phyloP scores from a whole-genome alignment of 768 basidiomycete species.

The Psilocybe tampanensis region DNA sequence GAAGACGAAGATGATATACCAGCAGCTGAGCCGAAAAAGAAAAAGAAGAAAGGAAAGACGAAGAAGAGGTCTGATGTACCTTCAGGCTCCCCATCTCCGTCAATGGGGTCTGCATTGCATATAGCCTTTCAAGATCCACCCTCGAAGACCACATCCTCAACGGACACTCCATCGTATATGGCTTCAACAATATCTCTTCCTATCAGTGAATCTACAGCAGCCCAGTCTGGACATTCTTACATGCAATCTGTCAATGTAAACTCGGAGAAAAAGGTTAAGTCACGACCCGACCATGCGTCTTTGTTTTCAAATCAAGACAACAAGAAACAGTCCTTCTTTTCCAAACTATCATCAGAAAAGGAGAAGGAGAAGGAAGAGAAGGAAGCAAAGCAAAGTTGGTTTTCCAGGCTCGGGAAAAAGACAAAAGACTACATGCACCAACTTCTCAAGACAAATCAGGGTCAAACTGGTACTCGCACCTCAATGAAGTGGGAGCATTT shows the following conservation, averaged over 20 bases:
- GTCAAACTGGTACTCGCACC: conserved; percentile 54
- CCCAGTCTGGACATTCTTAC: conserved; percentile 75
- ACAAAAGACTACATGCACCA: conserved; percentile 64
- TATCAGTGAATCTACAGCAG: conserved; percentile 41
- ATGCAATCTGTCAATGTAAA: conserved; percentile 49
- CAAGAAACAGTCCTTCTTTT: conserved; percentile 51
- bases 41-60: conserved; percentile 78
- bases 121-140: conserved; percentile 11
- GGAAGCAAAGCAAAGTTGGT: conserved; percentile 54
- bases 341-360: conserved; percentile 44
- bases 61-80: conserved; percentile 50
- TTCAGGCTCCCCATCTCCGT: conserved; percentile 21
- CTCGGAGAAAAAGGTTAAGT: conserved; percentile 70
- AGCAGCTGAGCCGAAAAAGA: conserved; percentile 49
- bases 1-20: conserved; percentile 65
- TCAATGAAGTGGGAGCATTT: conserved; percentile 83
- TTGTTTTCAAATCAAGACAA: conserved; percentile 46
- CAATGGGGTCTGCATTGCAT: conserved; percentile 16
- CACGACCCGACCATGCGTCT: conserved; percentile 60
- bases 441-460: conserved; percentile 56
- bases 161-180: conserved; percentile 22
- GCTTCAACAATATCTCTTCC: conserved; percentile 40
- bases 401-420: conserved; percentile 60
- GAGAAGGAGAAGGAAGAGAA: conserved; percentile 39
- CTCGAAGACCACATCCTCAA: conserved; percentile 9